Evolutionary conservation across 768 basidiomycete species (phyloP).

Genomic region (Suillus subluteus): DNA sequence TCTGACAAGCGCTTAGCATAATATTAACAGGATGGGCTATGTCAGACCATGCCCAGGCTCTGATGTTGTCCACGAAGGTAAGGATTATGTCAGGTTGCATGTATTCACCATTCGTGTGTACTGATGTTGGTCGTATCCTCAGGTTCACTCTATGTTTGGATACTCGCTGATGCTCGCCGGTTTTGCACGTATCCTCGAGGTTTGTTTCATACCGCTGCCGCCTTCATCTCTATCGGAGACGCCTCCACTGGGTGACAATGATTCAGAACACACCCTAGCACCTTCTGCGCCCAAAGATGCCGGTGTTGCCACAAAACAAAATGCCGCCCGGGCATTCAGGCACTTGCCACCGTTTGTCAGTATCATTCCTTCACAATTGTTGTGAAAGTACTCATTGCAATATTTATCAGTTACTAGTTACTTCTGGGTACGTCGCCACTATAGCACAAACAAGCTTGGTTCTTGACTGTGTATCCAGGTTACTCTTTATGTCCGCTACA

Average conservation of each 20-base stretch:
- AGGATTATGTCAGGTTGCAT: not conserved
- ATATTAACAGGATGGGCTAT: constrained; percentile 94
- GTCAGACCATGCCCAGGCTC: constrained; percentile 85
- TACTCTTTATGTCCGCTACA: constrained; percentile 91
- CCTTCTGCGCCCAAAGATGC: constrained; percentile 31
- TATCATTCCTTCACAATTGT: constrained; percentile 20
- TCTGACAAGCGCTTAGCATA: constrained; percentile 50
- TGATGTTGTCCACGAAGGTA: constrained; percentile 85
- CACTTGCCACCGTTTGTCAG: constrained; percentile 89
- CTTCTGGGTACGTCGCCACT: constrained; percentile 59
- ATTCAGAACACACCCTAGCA: constrained; percentile 71
- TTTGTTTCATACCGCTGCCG: constrained; percentile 69
- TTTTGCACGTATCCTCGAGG: constrained; percentile 75
- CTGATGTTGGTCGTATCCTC: constrained; percentile 8
- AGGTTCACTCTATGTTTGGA: constrained; percentile 89
- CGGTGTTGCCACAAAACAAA: constrained; percentile 30
- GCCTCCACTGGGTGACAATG: constrained; percentile 46
- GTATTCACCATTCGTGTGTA: constrained; percentile 4
- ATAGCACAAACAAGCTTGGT: not conserved
- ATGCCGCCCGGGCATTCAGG: constrained; percentile 66
- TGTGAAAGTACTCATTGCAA: constrained; percentile 12
- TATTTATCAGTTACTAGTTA: constrained; percentile 59
- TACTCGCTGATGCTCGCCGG: constrained; percentile 85
- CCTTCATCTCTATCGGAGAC: constrained; percentile 30
- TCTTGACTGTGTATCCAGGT: constrained; percentile 38